A percentile compares a stretch with the other conserved stretches of the same genome.
These are phyloP conservation scores for Dactylellina cionopaga DNA, from an alignment of 2,329 filamentous ascomycete genomes.

Conservation along the genomic window DNA sequence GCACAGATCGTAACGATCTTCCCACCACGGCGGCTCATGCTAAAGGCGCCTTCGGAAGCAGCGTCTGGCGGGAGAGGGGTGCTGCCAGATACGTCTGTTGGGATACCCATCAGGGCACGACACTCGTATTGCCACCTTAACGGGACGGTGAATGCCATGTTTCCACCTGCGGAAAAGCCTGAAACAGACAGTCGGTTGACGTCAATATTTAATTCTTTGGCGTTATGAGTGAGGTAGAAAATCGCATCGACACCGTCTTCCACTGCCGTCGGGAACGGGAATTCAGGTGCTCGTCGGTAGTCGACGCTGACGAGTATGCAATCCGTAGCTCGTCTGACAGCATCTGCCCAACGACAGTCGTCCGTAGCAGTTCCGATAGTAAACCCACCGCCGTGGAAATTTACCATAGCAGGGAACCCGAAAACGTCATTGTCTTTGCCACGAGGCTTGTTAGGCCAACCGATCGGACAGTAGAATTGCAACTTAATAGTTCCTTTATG, in stretches of 20 bases:
- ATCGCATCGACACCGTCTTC: conserved; percentile 74
- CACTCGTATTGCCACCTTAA: conserved; percentile 55
- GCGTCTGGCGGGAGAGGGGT: conserved; percentile 37
- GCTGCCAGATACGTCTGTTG: conserved; percentile 15
- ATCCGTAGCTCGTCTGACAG: conserved; percentile 66
- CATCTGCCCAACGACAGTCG: conserved; percentile 70
- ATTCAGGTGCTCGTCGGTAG: conserved; percentile 74
- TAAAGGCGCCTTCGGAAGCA: conserved; percentile 45
- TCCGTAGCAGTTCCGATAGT: conserved; percentile 72
- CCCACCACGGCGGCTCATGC: conserved; percentile 36
- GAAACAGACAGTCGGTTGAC: conserved; percentile 68
- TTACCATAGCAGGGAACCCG: conserved; percentile 68
- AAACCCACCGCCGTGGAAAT: conserved; percentile 76
- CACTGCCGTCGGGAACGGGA: conserved; percentile 72
- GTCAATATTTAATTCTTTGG: conserved; percentile 69
- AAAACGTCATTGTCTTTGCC: conserved; percentile 34
- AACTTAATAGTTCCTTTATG: conserved; percentile 65
- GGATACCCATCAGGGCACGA: conserved; percentile 38
- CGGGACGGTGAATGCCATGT: conserved; percentile 61
- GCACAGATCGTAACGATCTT: conserved; percentile 67
- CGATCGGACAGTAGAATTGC: conserved; percentile 70
- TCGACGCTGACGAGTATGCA: conserved; percentile 72
- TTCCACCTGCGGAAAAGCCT: conserved; percentile 72
- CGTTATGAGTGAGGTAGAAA: conserved; percentile 69
- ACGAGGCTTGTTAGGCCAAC: conserved; percentile 48